Evolutionary conservation across 2,329 filamentous ascomycete species (phyloP).

Genomic region (Mycogone perniciosa): DNA sequence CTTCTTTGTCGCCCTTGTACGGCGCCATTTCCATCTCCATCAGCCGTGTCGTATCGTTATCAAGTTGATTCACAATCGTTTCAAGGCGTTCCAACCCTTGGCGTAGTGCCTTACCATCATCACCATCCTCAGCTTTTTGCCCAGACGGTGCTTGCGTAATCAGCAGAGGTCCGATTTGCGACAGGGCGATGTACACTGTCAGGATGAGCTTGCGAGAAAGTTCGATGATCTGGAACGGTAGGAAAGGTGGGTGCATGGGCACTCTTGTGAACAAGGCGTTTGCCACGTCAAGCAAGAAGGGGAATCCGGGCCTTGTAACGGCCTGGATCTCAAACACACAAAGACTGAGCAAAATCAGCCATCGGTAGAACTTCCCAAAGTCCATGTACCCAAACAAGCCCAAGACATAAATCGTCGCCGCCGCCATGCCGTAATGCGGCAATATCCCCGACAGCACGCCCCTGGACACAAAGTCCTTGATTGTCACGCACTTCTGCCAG

Average conservation of each 20-base stretch:
- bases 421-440: constrained; percentile 55
- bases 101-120: constrained; percentile 45
- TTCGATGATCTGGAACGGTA: constrained; percentile 79
- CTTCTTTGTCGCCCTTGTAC: constrained; percentile 65
- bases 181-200: constrained; percentile 75
- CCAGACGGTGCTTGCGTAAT: constrained; percentile 32
- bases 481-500: constrained; percentile 61
- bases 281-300: constrained; percentile 37
- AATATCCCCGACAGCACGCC: constrained; percentile 54
- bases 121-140: constrained; percentile 27
- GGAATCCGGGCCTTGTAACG: constrained; percentile 49
- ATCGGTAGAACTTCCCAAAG: constrained; percentile 60
- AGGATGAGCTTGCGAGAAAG: constrained; percentile 71
- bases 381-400: constrained; percentile 61
- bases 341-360: constrained; percentile 49
- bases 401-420: constrained; percentile 53
- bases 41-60: constrained; percentile 63
- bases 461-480: constrained; percentile 64
- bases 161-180: constrained; percentile 69
- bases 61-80: constrained; percentile 49
- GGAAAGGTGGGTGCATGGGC: constrained; percentile 51
- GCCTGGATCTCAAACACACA: constrained; percentile 52
- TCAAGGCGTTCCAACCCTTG: constrained; percentile 65
- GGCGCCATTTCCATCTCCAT: constrained; percentile 75
- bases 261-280: constrained; percentile 38